A percentile compares a stretch with the other conserved stretches of the same genome.
These are phyloP conservation scores for Limnanthes douglasii DNA, from an alignment of 345 rosid genomes.

Conservation along the genomic window DNA sequence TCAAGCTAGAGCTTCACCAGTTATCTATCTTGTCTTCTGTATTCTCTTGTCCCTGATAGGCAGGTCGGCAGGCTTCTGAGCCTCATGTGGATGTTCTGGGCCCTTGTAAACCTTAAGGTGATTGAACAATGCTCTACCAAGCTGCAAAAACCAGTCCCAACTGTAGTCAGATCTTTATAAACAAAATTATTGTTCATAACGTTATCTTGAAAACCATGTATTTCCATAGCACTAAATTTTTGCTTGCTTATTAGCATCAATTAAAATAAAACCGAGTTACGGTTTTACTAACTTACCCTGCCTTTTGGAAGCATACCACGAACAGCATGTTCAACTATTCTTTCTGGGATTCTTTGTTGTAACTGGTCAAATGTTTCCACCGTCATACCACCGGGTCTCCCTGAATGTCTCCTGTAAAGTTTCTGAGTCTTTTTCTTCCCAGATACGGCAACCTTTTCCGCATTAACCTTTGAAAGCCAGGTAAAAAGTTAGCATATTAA, in stretches of 20 bases:
- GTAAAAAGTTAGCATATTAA: too few relatives aligned
- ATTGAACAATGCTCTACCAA: constrained; percentile 82
- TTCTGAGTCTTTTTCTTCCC: constrained; percentile 91
- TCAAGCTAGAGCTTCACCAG: constrained; percentile 4
- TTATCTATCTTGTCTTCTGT: constrained; percentile 27
- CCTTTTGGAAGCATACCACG: constrained; percentile 99
- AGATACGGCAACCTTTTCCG: constrained; percentile 91
- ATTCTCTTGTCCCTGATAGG: constrained; percentile 90
- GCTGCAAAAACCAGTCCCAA: constrained; percentile 62
- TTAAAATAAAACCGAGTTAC: constrained; percentile 6
- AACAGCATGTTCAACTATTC: constrained; percentile 96
- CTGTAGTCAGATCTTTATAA: too few relatives aligned
- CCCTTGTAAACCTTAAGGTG: constrained; percentile 96
- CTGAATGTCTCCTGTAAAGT: constrained; percentile 96
- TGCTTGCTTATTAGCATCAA: too few relatives aligned
- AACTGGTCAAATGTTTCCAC: constrained; percentile 82
- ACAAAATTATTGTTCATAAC: too few relatives aligned
- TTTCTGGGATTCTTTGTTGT: constrained; percentile 90
- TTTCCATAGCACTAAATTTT: too few relatives aligned
- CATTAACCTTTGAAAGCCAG: constrained; percentile 52
- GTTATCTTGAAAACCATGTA: too few relatives aligned
- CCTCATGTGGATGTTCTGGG: constrained; percentile 83
- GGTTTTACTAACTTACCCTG: constrained; percentile 40
- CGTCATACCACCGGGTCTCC: constrained; percentile 98
- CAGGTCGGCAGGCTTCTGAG: constrained; percentile 72